A percentile compares a stretch with the other conserved stretches of the same genome.
Evolutionary conservation across 768 basidiomycete species (phyloP).

Genomic region (Leucosporidium yakuticum): DNA sequence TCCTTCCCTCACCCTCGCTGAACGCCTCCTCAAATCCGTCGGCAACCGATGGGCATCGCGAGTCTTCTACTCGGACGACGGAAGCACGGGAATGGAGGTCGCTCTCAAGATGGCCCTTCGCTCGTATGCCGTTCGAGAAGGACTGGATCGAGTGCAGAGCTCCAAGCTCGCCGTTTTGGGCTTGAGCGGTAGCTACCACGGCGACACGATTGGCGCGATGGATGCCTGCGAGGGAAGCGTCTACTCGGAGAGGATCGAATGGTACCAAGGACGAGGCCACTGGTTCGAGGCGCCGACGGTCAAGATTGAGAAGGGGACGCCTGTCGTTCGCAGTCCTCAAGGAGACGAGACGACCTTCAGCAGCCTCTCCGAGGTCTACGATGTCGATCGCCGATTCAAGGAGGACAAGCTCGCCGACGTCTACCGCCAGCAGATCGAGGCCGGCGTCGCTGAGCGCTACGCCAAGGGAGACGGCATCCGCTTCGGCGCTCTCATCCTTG

Average conservation of each 20-base stretch:
- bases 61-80: slow-evolving; percentile 90
- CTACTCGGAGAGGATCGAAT: slow-evolving; percentile 75
- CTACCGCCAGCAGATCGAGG: slow-evolving; percentile 54
- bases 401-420: slow-evolving; percentile 53
- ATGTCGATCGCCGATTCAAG: slow-evolving; percentile 57
- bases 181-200: slow-evolving; percentile 88
- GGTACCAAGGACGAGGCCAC: slow-evolving; percentile 85
- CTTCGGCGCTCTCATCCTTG: slow-evolving; percentile 68
- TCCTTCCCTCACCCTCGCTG: slow-evolving; percentile 77
- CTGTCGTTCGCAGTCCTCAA: slow-evolving; percentile 17
- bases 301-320: slow-evolving; percentile 56
- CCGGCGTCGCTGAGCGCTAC: slow-evolving; percentile 51
- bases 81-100: slow-evolving; percentile 95
- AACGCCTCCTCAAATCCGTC: slow-evolving; percentile 63
- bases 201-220: slow-evolving; percentile 96
- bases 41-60: slow-evolving; percentile 85
- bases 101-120: slow-evolving; percentile 94
- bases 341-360: slow-evolving; percentile 7
- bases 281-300: slow-evolving; percentile 90
- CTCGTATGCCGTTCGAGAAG: slow-evolving; percentile 40
- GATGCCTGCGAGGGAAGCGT: slow-evolving; percentile 82
- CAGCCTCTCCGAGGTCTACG: slow-evolving; percentile 54
- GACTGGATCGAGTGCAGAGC: slow-evolving; percentile 42
- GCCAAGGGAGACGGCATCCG: slow-evolving; percentile 41
- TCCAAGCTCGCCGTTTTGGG: slow-evolving; percentile 65